These are phyloP conservation scores for Debaryomyces robertsiae DNA, from an alignment of 1,139 yeast species.

Conservation along the genomic window DNA sequence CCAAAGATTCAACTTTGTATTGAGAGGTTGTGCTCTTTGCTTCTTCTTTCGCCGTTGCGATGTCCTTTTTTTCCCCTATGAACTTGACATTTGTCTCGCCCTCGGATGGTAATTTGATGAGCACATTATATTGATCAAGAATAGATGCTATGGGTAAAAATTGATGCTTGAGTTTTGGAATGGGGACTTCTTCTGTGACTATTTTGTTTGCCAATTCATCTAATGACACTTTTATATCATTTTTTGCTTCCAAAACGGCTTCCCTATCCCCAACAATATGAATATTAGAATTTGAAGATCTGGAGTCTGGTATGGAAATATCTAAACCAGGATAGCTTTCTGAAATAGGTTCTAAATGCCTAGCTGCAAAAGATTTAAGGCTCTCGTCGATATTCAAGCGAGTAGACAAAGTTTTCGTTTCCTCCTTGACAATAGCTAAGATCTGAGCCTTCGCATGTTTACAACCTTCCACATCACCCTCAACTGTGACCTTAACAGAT, in stretches of 20 bases:
- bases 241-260: constrained; percentile 51
- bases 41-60: constrained; percentile 63
- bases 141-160: constrained; percentile 49
- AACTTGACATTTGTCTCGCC: constrained; percentile 57
- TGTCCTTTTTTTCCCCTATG: constrained; percentile 60
- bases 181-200: constrained; percentile 41
- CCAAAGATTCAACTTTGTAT: constrained; percentile 65
- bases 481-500: constrained; percentile 62
- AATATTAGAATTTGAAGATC: constrained; percentile 30
- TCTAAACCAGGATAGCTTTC: constrained; percentile 31
- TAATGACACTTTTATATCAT: constrained; percentile 49
- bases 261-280: constrained; percentile 67
- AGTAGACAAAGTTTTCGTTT: constrained; percentile 60
- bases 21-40: constrained; percentile 54
- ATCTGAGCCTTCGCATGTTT: constrained; percentile 72
- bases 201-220: constrained; percentile 45
- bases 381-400: constrained; percentile 49
- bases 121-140: constrained; percentile 58
- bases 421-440: constrained; percentile 71
- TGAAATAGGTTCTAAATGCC: constrained; percentile 25
- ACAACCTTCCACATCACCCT: constrained; percentile 87
- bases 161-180: constrained; percentile 47
- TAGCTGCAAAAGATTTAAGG: constrained; percentile 55
- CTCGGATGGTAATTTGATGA: constrained; percentile 58
- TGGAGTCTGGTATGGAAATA: constrained; percentile 36